A percentile compares a stretch with the other conserved stretches of the same genome.
These are phyloP conservation scores for Posidonia australis DNA, from an alignment of 106 monocot species.

Conservation along the genomic window DNA sequence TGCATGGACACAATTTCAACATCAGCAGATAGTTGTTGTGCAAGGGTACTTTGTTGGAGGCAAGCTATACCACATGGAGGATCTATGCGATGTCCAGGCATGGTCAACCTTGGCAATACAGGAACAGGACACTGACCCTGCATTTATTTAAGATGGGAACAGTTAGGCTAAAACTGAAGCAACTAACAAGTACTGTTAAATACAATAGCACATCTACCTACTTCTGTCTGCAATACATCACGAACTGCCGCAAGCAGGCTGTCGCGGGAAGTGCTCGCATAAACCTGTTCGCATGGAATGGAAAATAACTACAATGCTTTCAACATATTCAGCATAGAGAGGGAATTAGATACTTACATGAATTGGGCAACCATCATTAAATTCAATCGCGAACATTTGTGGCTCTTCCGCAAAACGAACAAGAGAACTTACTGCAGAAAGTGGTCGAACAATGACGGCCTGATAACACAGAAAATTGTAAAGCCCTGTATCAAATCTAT, in stretches of 20 bases:
- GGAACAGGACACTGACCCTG: constrained; percentile 88
- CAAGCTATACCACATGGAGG: constrained; percentile 79
- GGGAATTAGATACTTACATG: constrained; percentile 52
- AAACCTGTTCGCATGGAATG: constrained; percentile 52
- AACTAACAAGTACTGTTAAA: not conserved
- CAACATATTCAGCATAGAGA: not conserved
- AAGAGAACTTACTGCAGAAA: constrained; percentile 77
- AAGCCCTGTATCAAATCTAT: not conserved
- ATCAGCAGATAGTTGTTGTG: constrained; percentile 37
- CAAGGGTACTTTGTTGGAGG: constrained; percentile 33
- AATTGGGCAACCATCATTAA: constrained; percentile 92
- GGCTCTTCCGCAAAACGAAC: constrained; percentile 97
- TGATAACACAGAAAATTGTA: constrained; percentile 15
- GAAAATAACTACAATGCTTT: not conserved
- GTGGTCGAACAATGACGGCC: constrained; percentile 92
- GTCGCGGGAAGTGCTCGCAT: constrained; percentile 97
- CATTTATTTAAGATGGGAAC: constrained; percentile 7
- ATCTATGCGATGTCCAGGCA: constrained; percentile 94
- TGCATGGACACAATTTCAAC: constrained; percentile 66
- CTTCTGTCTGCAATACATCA: constrained; percentile 92
- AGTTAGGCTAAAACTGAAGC: not conserved
- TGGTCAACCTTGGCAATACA: constrained; percentile 82
- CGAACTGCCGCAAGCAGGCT: constrained; percentile 86
- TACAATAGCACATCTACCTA: constrained; percentile 19
- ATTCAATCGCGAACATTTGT: constrained; percentile 98